Base-by-base conservation (phyloP, 1,284 basidiomycete species). In the Fistulina hepatica region DNA sequence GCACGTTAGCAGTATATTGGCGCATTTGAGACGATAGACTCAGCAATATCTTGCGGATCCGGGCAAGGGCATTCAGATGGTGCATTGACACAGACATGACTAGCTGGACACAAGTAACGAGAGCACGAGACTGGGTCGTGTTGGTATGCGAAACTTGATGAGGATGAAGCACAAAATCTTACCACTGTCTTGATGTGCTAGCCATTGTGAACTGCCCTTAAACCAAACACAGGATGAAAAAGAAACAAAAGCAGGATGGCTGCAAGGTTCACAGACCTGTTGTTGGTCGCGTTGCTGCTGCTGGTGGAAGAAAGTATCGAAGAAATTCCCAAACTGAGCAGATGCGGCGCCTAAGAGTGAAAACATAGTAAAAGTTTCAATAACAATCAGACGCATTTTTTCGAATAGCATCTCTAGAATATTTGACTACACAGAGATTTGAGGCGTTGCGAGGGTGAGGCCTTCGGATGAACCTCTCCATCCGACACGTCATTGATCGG, bases 261-360 rank as follows among this genome's bases (percentile, higher is more conserved):
- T n/a, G n/a, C n/a, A n/a, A n/a, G n/a, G n/a, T n/a, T n/a, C 66
- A 24, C 64, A 55, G 33, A 59, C 55, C 16, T 59, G 61, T 39
- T 64, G 67, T 27, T 72, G 71, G 22, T 73, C 67, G 30, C 71
- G 66, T 15, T 68, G 71, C 6, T 60, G 67, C 27, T 69, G 72
- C 8, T 67, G 66, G 19, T 64, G 64, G 37, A 77, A 79, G 70
- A 78, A 75, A 37, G 69, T 66, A 40, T 75, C 68, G 48, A 80
- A 81, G 57, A 79, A 79, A 27, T 62, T 54, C n/a, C n/a, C n/a
- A 50, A 80, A 80, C 48, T 79, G 76, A 4, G 69, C 75, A 9
- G 55, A n/a, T n/a, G n/a, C n/a, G n/a, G n/a, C n/a, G n/a, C n/a
- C n/a, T n/a, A n/a, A n/a, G n/a, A n/a, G n/a, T n/a, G n/a, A n/a